Percentiles rank a stretch among this genome's conserved stretches.
Evolutionary conservation across 176 grass and related monocot genomes (phyloP).

Genomic region (Thalia dealbata): DNA sequence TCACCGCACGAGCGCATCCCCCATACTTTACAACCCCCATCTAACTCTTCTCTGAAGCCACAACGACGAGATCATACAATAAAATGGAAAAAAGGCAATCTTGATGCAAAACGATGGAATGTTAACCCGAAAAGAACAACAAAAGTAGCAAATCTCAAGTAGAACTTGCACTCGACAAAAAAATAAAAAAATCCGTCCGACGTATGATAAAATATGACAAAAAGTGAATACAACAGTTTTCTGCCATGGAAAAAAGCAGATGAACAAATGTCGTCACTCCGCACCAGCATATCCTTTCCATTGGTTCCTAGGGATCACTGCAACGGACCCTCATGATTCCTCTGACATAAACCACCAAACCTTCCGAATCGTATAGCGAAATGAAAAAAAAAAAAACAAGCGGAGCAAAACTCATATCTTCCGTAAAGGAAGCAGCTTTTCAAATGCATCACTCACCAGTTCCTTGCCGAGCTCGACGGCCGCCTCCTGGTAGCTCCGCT

Average conservation of each 20-base stretch:
- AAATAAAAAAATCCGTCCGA: not conserved
- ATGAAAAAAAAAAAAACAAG: not conserved
- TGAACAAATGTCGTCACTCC: not conserved
- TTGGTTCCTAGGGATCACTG: too few species aligned
- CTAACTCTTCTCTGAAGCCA: not conserved
- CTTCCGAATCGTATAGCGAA: not conserved
- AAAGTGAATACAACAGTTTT: not conserved
- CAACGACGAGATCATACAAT: not conserved
- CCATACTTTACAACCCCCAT: not conserved
- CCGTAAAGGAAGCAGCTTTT: conserved; percentile 16
- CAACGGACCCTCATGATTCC: not conserved
- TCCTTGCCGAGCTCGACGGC: conserved; percentile 74
- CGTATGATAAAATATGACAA: not conserved
- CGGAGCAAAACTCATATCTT: not conserved
- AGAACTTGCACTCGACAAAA: not conserved
- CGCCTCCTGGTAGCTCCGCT: conserved; percentile 75
- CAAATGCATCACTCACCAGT: conserved; percentile 35
- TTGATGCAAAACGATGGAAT: not conserved
- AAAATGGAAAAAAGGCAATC: not conserved
- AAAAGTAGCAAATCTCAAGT: not conserved
- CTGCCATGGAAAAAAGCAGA: not conserved
- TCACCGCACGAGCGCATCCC: conserved; percentile 3
- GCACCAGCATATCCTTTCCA: not conserved
- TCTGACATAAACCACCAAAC: not conserved
- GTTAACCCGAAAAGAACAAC: not conserved